Conservation (phyloP, 257 asterid species). For the Petunia secreta region DNA sequence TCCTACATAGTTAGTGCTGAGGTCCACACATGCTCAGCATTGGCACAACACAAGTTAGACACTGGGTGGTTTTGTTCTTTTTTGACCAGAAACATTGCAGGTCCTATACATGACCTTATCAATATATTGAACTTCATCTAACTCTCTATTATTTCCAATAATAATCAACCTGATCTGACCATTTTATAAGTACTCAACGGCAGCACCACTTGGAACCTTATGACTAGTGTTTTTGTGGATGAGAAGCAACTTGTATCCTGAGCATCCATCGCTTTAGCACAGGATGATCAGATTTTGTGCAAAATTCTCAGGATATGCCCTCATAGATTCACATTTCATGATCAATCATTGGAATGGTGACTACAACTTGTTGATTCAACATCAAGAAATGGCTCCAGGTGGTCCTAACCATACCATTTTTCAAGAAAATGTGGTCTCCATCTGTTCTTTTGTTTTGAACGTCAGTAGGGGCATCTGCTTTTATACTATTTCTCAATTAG, state of each 20-base stretch:
- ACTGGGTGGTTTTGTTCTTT: neutral
- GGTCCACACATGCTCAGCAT: neutral
- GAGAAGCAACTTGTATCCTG: neutral
- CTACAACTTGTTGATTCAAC: neutral
- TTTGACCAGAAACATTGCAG: neutral
- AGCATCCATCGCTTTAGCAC: neutral
- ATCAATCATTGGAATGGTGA: neutral
- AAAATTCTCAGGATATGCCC: neutral
- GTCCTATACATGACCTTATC: neutral
- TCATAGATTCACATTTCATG: neutral
- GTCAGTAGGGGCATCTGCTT: conserved; percentile 11
- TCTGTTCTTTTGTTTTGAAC: neutral
- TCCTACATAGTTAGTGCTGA: neutral
- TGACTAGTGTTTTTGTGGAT: neutral
- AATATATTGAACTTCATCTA: neutral
- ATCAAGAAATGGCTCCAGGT: neutral
- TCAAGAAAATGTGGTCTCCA: neutral
- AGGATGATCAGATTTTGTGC: neutral
- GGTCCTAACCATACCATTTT: neutral
- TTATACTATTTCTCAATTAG: neutral
- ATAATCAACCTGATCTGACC: neutral
- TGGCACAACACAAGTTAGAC: neutral
- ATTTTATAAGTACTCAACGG: neutral
- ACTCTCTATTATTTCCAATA: neutral
- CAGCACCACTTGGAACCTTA: neutral